Conservation (phyloP, 805 yeast species). For the Suhomyces sp. region DNA sequence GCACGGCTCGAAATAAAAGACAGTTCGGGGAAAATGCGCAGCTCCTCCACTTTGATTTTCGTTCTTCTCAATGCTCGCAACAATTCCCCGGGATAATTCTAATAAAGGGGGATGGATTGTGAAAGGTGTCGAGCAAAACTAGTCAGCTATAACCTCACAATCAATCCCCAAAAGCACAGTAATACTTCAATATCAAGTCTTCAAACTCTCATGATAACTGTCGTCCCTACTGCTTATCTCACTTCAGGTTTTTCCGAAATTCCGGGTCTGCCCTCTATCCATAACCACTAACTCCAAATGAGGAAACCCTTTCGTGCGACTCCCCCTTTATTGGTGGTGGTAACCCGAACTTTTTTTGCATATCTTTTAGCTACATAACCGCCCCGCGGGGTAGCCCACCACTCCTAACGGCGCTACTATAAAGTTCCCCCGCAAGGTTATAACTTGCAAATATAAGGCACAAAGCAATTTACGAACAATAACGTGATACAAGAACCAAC, state of each 20-base stretch:
- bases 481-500: background rate
- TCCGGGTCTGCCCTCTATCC: background rate
- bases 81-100: background rate
- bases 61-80: background rate
- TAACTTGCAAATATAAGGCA: background rate
- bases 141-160: background rate
- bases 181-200: background rate
- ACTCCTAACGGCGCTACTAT: background rate
- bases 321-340: background rate
- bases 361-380: background rate
- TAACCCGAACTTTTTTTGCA: background rate
- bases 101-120: background rate
- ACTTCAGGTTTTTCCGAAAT: background rate
- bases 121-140: background rate
- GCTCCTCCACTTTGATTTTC: background rate
- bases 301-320: background rate
- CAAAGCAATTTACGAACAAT: background rate
- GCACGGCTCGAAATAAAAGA: background rate
- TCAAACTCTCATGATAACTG: background rate
- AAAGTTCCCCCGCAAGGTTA: background rate
- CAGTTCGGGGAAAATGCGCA: background rate
- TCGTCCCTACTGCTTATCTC: background rate
- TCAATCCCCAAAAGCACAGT: background rate
- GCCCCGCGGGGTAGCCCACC: background rate
- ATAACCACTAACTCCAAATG: background rate